phyloP scores from a whole-genome alignment of 345 rosid genomes.

The Excoecaria agallocha region DNA sequence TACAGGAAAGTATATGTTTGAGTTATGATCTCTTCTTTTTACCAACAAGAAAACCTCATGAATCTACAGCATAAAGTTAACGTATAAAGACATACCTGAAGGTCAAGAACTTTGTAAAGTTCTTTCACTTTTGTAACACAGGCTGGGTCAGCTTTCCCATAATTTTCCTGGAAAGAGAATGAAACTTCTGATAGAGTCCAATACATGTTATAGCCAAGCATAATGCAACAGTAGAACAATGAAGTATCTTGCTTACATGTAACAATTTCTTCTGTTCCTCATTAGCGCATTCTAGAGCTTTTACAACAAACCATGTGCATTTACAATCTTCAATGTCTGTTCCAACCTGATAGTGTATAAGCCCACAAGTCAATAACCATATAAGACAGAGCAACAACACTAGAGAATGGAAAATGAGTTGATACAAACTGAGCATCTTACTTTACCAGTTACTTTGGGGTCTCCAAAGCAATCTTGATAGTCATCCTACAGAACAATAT shows the following conservation, averaged over 20 bases:
- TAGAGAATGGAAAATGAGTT: background rate
- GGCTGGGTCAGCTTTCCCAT: slow-evolving; percentile 26
- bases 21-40: background rate
- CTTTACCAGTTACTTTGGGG: slow-evolving; percentile 74
- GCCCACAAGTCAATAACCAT: background rate
- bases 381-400: background rate
- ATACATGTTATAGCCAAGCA: background rate
- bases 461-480: slow-evolving; percentile 81
- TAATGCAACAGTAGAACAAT: background rate
- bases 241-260: slow-evolving; percentile 37
- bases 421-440: slow-evolving; percentile 18
- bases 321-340: slow-evolving; percentile 85
- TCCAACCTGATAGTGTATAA: slow-evolving; percentile 50
- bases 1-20: background rate
- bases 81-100: slow-evolving; percentile 21
- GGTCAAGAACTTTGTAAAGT: slow-evolving; percentile 18
- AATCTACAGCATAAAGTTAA: background rate
- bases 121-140: slow-evolving; percentile 29
- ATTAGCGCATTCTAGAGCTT: slow-evolving; percentile 61
- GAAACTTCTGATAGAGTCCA: background rate
- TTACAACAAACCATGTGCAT: slow-evolving; percentile 89
- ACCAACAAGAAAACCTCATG: background rate
- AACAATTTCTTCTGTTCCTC: slow-evolving; percentile 62
- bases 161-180: slow-evolving; percentile 22
- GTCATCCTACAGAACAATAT: slow-evolving; percentile 55